Evolutionary conservation across 495 filamentous ascomycete genomes (phyloP).

Genomic region (Hypoxylon fuscum): DNA sequence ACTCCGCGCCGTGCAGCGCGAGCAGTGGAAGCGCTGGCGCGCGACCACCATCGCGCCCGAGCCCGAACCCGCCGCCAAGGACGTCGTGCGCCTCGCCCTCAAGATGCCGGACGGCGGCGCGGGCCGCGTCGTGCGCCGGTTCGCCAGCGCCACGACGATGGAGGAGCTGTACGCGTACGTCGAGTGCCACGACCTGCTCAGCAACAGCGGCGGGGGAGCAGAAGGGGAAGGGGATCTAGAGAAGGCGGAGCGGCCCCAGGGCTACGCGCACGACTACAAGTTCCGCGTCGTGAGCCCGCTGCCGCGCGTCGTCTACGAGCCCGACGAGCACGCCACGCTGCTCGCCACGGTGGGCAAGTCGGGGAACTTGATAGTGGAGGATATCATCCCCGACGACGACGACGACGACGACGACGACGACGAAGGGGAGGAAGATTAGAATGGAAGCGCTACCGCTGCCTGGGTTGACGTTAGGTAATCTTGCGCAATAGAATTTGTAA

Average conservation of each 20-base stretch:
- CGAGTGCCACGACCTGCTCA: slow-evolving; percentile 81
- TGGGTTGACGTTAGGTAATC: no score
- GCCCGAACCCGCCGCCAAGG: slow-evolving; percentile 69
- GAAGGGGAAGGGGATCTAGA: slow-evolving; percentile 49
- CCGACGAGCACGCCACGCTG: slow-evolving; percentile 70
- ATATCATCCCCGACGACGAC: slow-evolving; percentile 42
- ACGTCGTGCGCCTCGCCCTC: slow-evolving; percentile 81
- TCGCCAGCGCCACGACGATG: slow-evolving; percentile 68
- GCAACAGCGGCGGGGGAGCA: slow-evolving; percentile 44
- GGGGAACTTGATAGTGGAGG: slow-evolving; percentile 89
- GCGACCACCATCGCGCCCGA: slow-evolving; percentile 71
- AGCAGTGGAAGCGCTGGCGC: slow-evolving; percentile 85
- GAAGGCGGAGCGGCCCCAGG: no score
- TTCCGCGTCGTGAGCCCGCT: slow-evolving; percentile 86
- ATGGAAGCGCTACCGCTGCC: no score
- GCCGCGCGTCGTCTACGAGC: slow-evolving; percentile 79
- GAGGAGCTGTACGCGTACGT: slow-evolving; percentile 97
- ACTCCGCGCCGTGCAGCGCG: slow-evolving; percentile 62
- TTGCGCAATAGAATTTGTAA: no score
- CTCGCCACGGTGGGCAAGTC: slow-evolving; percentile 79
- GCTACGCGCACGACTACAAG: slow-evolving; percentile 78
- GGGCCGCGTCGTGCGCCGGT: slow-evolving; percentile 78
- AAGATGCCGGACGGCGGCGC: slow-evolving; percentile 73
- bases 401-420: no score
- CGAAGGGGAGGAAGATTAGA: no score